Base-by-base conservation (phyloP, 1,284 basidiomycete genomes). In the Exobasidium cylindrosporum region DNA sequence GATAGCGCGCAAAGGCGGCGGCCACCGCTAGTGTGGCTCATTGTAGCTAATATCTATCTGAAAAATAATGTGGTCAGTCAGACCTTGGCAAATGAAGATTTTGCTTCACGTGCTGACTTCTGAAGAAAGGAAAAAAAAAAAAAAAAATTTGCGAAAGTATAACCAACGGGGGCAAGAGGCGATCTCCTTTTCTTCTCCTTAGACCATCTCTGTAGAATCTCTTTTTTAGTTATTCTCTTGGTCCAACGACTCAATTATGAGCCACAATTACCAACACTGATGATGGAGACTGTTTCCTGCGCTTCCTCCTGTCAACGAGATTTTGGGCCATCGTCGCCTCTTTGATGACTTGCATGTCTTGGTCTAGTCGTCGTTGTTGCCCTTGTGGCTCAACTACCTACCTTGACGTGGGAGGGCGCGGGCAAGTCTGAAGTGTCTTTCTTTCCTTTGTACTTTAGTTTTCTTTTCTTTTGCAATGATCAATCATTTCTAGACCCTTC, bases 191-290 rank as follows among this genome's bases (percentile, higher is more conserved):
- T 40, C 17, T 7, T 40, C 35, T 40, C 35, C 35, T 40, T 40
- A 40, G 35, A 40, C 35, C 35, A 40, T 10, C 35, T 40, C 35
- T 40, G 35, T 40, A 40, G 35, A 40, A 40, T 40, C 35, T 40
- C 35, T 40, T 40, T 40, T 40, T 40, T 40, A 40, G 35, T 40
- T 40, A 40, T 40, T 40, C 35, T 40, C 35, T 40, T 40, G 35
- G 35, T 40, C 35, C 35, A 40, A 40, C 35, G 35, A 40, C 35
- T 40, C 35, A 28, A 21, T 6, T 45, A 17, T 50, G n/a, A 50
- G 47, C 47, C 47, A 50, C 47, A 50, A 50, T 50, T 50, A 24
- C 26, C 47, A 50, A 21, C 47, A 24, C 47, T 50, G 47, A 50
- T 28, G 47, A 50, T 50, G 47, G 10, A 50, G 47, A 28, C 13